These are phyloP conservation scores for Verticillium nonalfalfae DNA, from an alignment of 2,329 filamentous ascomycete genomes.

Conservation along the genomic window DNA sequence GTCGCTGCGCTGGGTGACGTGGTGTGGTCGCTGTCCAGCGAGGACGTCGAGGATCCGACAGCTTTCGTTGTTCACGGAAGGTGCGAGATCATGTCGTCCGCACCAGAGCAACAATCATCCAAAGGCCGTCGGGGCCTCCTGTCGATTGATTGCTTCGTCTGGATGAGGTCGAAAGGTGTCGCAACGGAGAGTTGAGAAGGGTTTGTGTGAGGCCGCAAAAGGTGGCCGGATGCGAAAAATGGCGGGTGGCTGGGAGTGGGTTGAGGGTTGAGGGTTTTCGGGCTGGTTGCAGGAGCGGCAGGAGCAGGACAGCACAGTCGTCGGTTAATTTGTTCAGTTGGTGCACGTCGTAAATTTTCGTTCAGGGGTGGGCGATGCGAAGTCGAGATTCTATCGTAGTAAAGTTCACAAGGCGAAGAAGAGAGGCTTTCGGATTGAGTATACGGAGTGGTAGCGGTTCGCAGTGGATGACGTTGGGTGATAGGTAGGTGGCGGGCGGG, in stretches of 20 bases:
- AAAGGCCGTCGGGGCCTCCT: slow-evolving; percentile 3
- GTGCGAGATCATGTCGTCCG: slow-evolving; percentile 16
- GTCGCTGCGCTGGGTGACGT: slow-evolving; percentile 1
- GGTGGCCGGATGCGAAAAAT: neutral
- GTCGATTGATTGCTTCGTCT: slow-evolving; percentile 11
- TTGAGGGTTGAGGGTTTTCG: slow-evolving; percentile 4
- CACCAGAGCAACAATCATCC: slow-evolving; percentile 4
- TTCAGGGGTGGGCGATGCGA: neutral
- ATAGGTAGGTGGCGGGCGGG: neutral
- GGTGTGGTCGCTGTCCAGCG: slow-evolving; percentile 1
- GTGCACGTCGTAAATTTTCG: neutral
- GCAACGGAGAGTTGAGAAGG: neutral
- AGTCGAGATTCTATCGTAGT: neutral
- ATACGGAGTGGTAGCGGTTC: neutral
- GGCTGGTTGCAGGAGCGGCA: neutral
- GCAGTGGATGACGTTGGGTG: neutral
- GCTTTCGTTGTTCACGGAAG: slow-evolving; percentile 11
- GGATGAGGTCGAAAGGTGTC: neutral
- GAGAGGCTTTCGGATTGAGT: neutral
- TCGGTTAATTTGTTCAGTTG: slow-evolving; percentile 5
- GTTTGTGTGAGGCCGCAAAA: neutral
- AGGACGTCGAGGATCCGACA: slow-evolving; percentile 6
- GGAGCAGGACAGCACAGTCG: slow-evolving; percentile 5
- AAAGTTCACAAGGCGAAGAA: neutral
- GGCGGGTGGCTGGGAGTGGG: neutral